Evolutionary conservation across 2,329 filamentous ascomycete species (phyloP).

Genomic region (Penicillium thymicola): DNA sequence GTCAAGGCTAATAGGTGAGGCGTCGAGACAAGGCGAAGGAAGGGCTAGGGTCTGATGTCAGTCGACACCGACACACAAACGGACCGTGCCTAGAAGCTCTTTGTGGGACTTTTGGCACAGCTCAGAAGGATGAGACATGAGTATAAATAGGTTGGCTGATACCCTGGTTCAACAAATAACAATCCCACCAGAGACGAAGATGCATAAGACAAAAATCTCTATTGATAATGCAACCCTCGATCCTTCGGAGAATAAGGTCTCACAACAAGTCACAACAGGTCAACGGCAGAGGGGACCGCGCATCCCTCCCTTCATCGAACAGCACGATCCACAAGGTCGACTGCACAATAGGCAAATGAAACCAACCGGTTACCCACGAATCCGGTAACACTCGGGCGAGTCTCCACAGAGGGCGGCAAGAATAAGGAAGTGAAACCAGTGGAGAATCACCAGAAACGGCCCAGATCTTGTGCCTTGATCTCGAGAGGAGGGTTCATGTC

Average conservation of each 20-base stretch:
- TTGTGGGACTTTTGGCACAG: slow-evolving; percentile 4
- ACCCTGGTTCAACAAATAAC: not conserved
- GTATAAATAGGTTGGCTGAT: slow-evolving; percentile 20
- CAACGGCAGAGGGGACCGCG: slow-evolving; percentile 6
- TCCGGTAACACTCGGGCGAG: slow-evolving; percentile 1
- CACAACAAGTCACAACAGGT: slow-evolving; percentile 8
- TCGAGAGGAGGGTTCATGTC: slow-evolving; percentile 10
- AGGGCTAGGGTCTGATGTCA: slow-evolving; percentile 1
- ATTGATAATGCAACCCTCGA: slow-evolving; percentile 4
- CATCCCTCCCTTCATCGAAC: not conserved
- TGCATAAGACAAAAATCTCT: slow-evolving; percentile 15
- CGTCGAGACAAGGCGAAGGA: not conserved
- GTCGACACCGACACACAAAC: slow-evolving; percentile 5
- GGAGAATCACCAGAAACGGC: not conserved
- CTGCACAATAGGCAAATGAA: slow-evolving; percentile 7
- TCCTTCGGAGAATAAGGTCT: slow-evolving; percentile 16
- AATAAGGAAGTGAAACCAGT: not conserved
- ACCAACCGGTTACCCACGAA: not conserved
- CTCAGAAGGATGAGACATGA: slow-evolving; percentile 6
- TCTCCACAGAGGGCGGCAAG: slow-evolving; percentile 1
- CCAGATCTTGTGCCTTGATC: not conserved
- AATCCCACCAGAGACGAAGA: not conserved
- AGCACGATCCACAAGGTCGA: slow-evolving; percentile 8
- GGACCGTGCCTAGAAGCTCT: slow-evolving; percentile 7
- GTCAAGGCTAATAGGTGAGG: not conserved